Evolutionary conservation across 345 rosid species (phyloP), one percentile per base, ranked within the genome.

Genomic region (Linum trigynum): DNA sequence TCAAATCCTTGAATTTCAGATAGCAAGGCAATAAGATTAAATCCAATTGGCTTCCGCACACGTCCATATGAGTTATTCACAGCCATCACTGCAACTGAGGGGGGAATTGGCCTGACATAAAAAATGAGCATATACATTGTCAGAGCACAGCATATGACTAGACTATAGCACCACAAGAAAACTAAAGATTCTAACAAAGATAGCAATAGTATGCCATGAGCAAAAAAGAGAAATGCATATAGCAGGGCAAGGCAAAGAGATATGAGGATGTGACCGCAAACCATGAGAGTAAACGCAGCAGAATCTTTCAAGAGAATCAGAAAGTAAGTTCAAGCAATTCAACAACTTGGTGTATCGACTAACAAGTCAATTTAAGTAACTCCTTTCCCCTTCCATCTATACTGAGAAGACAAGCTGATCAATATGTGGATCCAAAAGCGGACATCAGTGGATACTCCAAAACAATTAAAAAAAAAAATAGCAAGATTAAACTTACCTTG

Each of bases 21-120:
- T 60, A 90, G 76, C 63, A 61, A 76, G 67, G 91, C 88, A 75
- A 94, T 75, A 55, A 88, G 79, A 65, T 80, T 69, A 78, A 82
- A 94, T 78, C 97, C 86, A 58, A 81, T 45, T 7, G 99, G 97
- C 78, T 90, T 94, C 66, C 87, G 72, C 77, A 87, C 99, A 69
- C 99, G 97, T 65, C 99, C 99, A 84, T 94, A 90, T 58, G 84
- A 74, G 78, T 94, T 88, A 77, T 90, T 83, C 43, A 94, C 92
- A 56, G 99, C 92, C 89, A 90, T 81, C 63, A 94, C 99, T 3
- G 90, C 92, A 62, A 85, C 96, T 41, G 99, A 82, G 42, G 99
- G 99, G 72, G 99, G 97, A 82, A 80, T 90, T 71, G 97, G 79
- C 86, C 99, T 94, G 90, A 67, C 65, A 79, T 50, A 72, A 65